Percentiles rank a stretch among this genome's conserved stretches.
Evolutionary conservation across 345 rosid species (phyloP).

Genomic region (Arabis alpina): DNA sequence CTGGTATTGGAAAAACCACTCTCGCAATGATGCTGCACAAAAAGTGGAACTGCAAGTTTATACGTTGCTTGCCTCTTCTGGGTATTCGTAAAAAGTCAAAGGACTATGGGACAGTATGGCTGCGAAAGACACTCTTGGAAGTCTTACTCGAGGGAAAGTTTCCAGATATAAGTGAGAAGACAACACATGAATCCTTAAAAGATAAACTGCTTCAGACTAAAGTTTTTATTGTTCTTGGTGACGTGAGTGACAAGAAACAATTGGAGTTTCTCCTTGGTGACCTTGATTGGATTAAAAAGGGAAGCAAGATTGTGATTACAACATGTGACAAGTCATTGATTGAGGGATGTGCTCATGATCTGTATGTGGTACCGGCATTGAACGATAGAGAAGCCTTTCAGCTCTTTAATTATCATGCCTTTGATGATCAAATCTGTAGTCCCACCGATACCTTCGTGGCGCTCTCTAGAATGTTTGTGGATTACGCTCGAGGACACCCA

Average conservation of each 20-base stretch:
- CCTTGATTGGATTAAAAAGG: slow-evolving; percentile 22
- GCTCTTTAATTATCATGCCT: slow-evolving; percentile 24
- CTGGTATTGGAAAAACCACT: slow-evolving; percentile 26
- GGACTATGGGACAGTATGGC: neutral
- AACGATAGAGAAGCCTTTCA: neutral
- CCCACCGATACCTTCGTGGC: neutral
- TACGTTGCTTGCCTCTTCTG: neutral
- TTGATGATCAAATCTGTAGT: neutral
- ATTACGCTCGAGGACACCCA: slow-evolving; percentile 36
- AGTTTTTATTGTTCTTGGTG: slow-evolving; percentile 8
- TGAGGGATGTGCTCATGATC: neutral
- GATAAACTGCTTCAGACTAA: neutral
- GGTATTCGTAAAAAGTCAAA: slow-evolving; percentile 16
- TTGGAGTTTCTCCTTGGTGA: slow-evolving; percentile 8
- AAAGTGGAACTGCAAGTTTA: neutral
- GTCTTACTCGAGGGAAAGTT: slow-evolving; percentile 11
- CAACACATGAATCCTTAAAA: slow-evolving; percentile 4
- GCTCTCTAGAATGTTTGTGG: neutral
- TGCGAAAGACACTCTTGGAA: slow-evolving; percentile 13
- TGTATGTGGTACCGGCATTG: neutral
- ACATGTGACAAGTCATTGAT: slow-evolving; percentile 33
- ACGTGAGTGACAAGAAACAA: slow-evolving; percentile 8
- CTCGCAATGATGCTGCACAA: neutral
- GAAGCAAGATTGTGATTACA: slow-evolving; percentile 35
- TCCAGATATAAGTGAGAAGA: neutral